A percentile compares a stretch with the other conserved stretches of the same genome.
Evolutionary conservation across 768 basidiomycete species (phyloP).

Genomic region (Boletus sensibilis): DNA sequence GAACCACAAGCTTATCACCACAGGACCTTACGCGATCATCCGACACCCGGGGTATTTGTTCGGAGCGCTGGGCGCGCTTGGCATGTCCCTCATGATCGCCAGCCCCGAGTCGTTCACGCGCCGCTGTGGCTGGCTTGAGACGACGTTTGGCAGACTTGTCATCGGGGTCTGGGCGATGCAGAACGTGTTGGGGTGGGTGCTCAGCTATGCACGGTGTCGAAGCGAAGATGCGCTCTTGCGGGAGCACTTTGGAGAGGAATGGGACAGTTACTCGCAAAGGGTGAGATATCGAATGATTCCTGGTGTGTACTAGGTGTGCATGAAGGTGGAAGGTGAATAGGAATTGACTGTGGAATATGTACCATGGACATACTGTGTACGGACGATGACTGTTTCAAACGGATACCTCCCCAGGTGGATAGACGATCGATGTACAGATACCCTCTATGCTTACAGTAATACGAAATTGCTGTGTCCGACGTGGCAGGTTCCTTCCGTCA

Average conservation of each 20-base stretch:
- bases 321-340: background rate
- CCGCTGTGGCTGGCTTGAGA: constrained; percentile 30
- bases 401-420: background rate
- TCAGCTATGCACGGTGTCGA: constrained; percentile 28
- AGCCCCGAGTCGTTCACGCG: constrained; percentile 31
- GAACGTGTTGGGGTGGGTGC: constrained; percentile 23
- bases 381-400: background rate
- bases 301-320: constrained; percentile 18
- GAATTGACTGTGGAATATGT: background rate
- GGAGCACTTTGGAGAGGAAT: constrained; percentile 21
- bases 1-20: constrained; percentile 32
- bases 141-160: constrained; percentile 13
- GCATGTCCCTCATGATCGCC: constrained; percentile 33
- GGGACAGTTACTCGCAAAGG: constrained; percentile 22
- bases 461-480: too few species aligned
- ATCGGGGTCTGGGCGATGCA: constrained; percentile 33
- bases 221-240: constrained; percentile 28
- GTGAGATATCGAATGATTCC: constrained; percentile 32
- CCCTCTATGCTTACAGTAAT: too few species aligned
- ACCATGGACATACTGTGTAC: background rate
- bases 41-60: constrained; percentile 38
- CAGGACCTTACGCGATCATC: constrained; percentile 36
- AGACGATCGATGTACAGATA: background rate
- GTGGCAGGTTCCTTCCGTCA: too few species aligned
- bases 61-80: constrained; percentile 23